phyloP scores from a whole-genome alignment of 208 protist genomes.

The Leishmania tropica region DNA sequence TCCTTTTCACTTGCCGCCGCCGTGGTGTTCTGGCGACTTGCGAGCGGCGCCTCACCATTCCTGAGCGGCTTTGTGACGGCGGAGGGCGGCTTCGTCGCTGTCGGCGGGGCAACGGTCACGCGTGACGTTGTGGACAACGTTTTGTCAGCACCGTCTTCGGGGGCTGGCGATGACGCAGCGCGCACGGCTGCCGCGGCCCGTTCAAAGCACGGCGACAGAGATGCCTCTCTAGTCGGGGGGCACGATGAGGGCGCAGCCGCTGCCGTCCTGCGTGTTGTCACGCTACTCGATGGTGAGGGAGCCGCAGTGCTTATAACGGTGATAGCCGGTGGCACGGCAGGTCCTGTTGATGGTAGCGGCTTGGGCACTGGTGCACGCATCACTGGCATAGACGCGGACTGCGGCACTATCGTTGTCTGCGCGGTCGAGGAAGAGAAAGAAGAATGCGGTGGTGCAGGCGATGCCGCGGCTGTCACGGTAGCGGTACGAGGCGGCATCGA shows the following conservation, averaged over 20 bases:
- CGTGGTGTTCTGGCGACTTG: not conserved
- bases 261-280: conserved; percentile 15
- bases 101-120: not conserved
- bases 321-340: not conserved
- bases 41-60: not conserved
- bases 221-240: conserved; percentile 19
- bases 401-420: not conserved
- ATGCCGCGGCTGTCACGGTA: not conserved
- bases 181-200: not conserved
- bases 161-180: not conserved
- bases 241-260: conserved; percentile 19
- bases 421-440: not conserved
- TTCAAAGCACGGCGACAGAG: conserved; percentile 13
- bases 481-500: not conserved
- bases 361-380: not conserved
- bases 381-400: not conserved
- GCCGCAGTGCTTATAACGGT: not conserved
- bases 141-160: not conserved
- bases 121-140: not conserved
- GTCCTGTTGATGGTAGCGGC: not conserved
- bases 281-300: conserved; percentile 10
- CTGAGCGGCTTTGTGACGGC: not conserved
- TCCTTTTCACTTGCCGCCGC: not conserved
- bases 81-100: not conserved
- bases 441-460: not conserved